Conservation (phyloP, 179 eudicot genomes). For the Nepenthes alata region DNA sequence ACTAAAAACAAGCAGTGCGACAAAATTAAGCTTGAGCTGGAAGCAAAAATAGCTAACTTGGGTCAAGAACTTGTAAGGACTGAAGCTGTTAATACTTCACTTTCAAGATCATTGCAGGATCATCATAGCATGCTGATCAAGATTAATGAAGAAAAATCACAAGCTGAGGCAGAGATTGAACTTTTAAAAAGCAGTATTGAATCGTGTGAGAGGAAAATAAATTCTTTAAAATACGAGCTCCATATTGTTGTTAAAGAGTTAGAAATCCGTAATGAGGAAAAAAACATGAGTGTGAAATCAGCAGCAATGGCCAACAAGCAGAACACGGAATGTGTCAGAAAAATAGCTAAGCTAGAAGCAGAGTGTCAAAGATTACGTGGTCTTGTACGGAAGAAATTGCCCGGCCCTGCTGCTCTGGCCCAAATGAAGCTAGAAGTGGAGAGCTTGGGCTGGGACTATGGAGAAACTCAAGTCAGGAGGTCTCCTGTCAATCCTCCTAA, state of each 20-base stretch:
- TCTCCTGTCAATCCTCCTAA: slow-evolving; percentile 66
- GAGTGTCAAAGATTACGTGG: slow-evolving; percentile 94
- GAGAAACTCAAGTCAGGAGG: slow-evolving; percentile 54
- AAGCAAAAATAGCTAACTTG: slow-evolving; percentile 45
- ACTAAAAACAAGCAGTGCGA: slow-evolving; percentile 61
- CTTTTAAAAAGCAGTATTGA: slow-evolving; percentile 57
- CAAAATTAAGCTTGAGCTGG: slow-evolving; percentile 65
- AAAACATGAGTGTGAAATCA: slow-evolving; percentile 74
- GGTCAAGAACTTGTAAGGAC: slow-evolving; percentile 69
- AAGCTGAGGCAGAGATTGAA: slow-evolving; percentile 82
- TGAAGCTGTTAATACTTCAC: slow-evolving; percentile 67
- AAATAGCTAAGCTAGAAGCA: slow-evolving; percentile 79
- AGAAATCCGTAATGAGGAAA: slow-evolving; percentile 95
- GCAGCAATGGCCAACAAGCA: slow-evolving; percentile 92
- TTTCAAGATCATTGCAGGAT: slow-evolving; percentile 87
- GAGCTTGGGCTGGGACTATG: slow-evolving; percentile 69
- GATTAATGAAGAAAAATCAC: slow-evolving; percentile 68
- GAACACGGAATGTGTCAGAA: slow-evolving; percentile 76
- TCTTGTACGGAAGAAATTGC: slow-evolving; percentile 88
- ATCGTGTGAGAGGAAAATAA: slow-evolving; percentile 74
- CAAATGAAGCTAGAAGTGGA: slow-evolving; percentile 98
- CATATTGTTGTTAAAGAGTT: slow-evolving; percentile 72
- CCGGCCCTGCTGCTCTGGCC: slow-evolving; percentile 98
- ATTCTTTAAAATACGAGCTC: slow-evolving; percentile 80
- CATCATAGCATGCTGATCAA: slow-evolving; percentile 76